phyloP scores from a whole-genome alignment of 768 basidiomycete genomes.

The Strobilomyces dryophilus region DNA sequence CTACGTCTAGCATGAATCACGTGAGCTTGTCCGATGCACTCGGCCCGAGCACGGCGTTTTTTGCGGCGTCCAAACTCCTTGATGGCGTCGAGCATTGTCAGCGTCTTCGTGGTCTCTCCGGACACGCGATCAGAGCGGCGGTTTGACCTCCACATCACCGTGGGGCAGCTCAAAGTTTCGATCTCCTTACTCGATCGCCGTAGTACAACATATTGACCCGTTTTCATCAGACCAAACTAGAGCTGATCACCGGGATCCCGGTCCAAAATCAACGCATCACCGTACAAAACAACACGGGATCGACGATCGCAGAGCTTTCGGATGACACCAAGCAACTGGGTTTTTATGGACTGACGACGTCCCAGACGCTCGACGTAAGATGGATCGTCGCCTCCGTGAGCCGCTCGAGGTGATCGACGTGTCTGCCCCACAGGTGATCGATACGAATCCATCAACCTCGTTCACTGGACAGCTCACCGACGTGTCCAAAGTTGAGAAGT shows the following conservation, averaged over 20 bases:
- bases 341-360: constrained; percentile 70
- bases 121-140: constrained; percentile 90
- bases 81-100: constrained; percentile 51
- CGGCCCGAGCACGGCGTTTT: too few species aligned
- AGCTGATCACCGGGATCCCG: constrained; percentile 89
- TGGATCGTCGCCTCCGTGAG: background rate
- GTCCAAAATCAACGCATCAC: constrained; percentile 65
- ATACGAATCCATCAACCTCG: constrained; percentile 70
- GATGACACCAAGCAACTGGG: constrained; percentile 69
- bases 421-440: constrained; percentile 50
- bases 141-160: constrained; percentile 68
- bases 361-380: constrained; percentile 77
- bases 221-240: constrained; percentile 63
- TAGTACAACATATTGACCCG: background rate
- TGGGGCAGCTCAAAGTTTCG: constrained; percentile 78
- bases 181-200: background rate
- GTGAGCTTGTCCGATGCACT: too few species aligned
- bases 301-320: constrained; percentile 49
- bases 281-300: constrained; percentile 54
- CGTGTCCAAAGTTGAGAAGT: constrained; percentile 85
- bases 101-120: constrained; percentile 76
- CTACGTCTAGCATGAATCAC: too few species aligned
- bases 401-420: background rate
- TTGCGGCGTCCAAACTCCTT: too few species aligned
- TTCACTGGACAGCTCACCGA: constrained; percentile 85